Evolutionary conservation across 768 basidiomycete species (phyloP).

Genomic region (Panaeolus cyanescens): DNA sequence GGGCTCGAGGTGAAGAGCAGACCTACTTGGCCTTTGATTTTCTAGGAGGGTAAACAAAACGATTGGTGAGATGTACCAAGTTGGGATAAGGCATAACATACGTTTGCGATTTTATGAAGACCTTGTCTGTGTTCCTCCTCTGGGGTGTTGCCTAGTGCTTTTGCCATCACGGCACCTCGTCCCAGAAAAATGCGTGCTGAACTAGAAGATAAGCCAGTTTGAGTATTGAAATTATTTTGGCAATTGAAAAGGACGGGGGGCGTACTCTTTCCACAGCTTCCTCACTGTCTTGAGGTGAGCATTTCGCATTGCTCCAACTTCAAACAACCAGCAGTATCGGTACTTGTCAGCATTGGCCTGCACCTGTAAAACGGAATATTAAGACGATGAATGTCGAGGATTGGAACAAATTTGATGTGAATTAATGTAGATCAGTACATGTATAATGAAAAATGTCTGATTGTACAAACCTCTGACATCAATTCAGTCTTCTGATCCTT

Average conservation of each 20-base stretch:
- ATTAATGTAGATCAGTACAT: neutral
- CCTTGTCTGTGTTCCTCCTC: slow-evolving; percentile 87
- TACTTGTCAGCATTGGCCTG: slow-evolving; percentile 86
- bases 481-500: slow-evolving; percentile 86
- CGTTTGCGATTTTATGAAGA: slow-evolving; percentile 78
- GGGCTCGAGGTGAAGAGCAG: slow-evolving; percentile 89
- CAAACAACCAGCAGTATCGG: slow-evolving; percentile 95
- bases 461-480: slow-evolving; percentile 67
- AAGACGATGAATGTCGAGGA: slow-evolving; percentile 3
- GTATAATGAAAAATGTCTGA: neutral
- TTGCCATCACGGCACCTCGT: slow-evolving; percentile 88
- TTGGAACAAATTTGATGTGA: neutral
- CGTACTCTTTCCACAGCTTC: slow-evolving; percentile 90
- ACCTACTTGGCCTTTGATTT: slow-evolving; percentile 94
- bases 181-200: slow-evolving; percentile 92
- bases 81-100: slow-evolving; percentile 29
- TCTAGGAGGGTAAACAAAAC: slow-evolving; percentile 42
- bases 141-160: slow-evolving; percentile 84
- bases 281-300: slow-evolving; percentile 92
- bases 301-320: slow-evolving; percentile 95
- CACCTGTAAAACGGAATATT: slow-evolving; percentile 48
- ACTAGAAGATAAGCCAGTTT: slow-evolving; percentile 45
- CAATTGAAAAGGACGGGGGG: slow-evolving; percentile 9
- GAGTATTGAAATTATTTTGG: slow-evolving; percentile 2
- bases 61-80: slow-evolving; percentile 2